Conservation (phyloP, 176 grass and related monocot species). For the Poa annua region DNA sequence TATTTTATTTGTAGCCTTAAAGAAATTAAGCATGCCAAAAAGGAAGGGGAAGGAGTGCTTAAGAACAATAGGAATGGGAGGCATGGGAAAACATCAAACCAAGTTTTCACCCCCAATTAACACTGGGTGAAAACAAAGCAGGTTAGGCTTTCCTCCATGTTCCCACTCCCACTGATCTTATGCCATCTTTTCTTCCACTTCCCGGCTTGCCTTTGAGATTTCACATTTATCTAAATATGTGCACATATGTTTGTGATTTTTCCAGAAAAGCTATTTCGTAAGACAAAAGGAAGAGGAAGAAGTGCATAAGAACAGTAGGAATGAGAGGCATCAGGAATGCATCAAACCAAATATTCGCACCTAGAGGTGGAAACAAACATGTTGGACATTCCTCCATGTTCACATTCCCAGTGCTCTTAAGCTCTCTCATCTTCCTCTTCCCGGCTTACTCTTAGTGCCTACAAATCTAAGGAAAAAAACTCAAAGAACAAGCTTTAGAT, state of each 20-base stretch:
- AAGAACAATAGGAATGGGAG: conserved; percentile 41
- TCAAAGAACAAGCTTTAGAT: neutral
- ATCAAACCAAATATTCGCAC: conserved; percentile 3
- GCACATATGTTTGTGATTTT: neutral
- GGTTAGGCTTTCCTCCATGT: neutral
- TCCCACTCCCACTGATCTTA: neutral
- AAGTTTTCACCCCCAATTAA: neutral
- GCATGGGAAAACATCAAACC: conserved; percentile 13
- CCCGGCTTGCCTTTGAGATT: neutral
- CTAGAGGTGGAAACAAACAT: neutral
- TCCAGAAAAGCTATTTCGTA: neutral
- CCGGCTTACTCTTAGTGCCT: neutral
- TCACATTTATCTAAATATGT: neutral
- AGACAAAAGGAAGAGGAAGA: conserved; percentile 21
- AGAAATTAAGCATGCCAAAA: neutral
- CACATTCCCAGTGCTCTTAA: conserved; percentile 43
- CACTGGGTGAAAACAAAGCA: neutral
- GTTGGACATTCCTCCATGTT: conserved; percentile 46
- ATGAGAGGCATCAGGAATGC: conserved; percentile 37
- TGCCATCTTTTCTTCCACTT: neutral
- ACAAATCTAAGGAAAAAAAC: neutral
- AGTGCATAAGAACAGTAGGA: conserved; percentile 28
- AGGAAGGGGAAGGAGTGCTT: conserved; percentile 11
- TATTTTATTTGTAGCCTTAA: neutral
- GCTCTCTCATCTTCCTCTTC: conserved; percentile 39